phyloP scores from a whole-genome alignment of 352 stramenopile species.

The Phytophthora vignae region DNA sequence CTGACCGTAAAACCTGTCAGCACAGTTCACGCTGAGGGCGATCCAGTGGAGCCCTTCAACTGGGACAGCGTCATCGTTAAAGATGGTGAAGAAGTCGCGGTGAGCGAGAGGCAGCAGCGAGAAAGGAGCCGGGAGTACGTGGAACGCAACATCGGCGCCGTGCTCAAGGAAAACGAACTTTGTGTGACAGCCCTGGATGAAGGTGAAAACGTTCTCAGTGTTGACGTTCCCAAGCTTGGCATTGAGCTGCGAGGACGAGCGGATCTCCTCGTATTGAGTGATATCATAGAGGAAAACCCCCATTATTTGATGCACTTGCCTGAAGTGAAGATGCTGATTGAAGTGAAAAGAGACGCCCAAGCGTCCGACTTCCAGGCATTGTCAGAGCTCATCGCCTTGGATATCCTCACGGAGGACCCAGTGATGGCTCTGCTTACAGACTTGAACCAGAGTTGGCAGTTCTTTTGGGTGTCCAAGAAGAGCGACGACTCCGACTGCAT shows the following conservation, averaged over 20 bases:
- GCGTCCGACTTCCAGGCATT: neutral
- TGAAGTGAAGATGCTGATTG: constrained; percentile 54
- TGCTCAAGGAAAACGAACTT: constrained; percentile 42
- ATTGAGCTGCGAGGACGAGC: constrained; percentile 49
- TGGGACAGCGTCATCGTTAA: constrained; percentile 28
- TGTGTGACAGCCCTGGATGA: constrained; percentile 46
- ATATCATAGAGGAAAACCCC: constrained; percentile 24
- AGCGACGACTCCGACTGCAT: neutral
- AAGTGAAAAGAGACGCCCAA: constrained; percentile 54
- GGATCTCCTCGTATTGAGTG: constrained; percentile 54
- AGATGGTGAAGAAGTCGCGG: neutral
- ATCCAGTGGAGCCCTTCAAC: constrained; percentile 22
- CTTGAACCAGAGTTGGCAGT: neutral
- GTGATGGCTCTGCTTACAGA: neutral
- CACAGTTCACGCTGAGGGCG: constrained; percentile 12
- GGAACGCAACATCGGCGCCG: constrained; percentile 45
- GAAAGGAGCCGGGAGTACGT: constrained; percentile 43
- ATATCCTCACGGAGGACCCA: neutral
- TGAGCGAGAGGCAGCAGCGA: constrained; percentile 45
- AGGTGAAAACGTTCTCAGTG: constrained; percentile 41
- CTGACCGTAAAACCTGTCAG: constrained; percentile 24
- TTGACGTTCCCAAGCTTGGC: constrained; percentile 34
- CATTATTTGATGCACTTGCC: constrained; percentile 33
- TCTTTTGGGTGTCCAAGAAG: neutral
- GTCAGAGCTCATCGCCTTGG: neutral